phyloP scores from a whole-genome alignment of 2,329 filamentous ascomycete species.

The Diatrype stigma region DNA sequence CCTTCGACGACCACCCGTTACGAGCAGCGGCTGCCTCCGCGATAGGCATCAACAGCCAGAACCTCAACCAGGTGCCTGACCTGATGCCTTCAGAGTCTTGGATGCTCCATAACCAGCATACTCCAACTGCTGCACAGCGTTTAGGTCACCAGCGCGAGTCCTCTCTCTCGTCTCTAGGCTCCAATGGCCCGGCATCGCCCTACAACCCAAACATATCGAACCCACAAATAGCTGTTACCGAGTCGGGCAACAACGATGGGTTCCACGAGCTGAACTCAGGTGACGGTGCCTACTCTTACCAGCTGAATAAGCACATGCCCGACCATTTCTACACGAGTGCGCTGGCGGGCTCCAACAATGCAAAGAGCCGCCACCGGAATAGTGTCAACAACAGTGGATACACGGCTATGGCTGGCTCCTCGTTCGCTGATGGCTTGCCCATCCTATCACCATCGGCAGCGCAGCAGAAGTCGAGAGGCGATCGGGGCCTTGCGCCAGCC shows the following conservation, averaged over 20 bases:
- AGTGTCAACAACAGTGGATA: conserved; percentile 37
- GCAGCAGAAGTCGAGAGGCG: conserved; percentile 37
- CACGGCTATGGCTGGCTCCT: conserved; percentile 32
- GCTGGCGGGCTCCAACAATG: conserved; percentile 23
- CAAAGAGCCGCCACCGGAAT: conserved; percentile 28
- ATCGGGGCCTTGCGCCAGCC: conserved; percentile 40
- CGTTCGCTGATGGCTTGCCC: conserved; percentile 23
- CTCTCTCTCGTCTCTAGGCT: conserved; percentile 57
- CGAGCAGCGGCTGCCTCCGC: neutral
- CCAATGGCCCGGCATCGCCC: conserved; percentile 56
- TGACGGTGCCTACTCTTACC: conserved; percentile 41
- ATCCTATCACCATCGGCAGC: conserved; percentile 29
- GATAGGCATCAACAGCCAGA: conserved; percentile 13
- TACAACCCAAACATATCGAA: conserved; percentile 52
- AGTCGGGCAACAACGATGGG: conserved; percentile 41
- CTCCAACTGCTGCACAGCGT: conserved; percentile 26
- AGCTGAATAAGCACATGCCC: conserved; percentile 42
- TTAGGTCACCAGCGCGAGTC: conserved; percentile 55
- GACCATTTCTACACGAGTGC: conserved; percentile 35
- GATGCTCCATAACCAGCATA: conserved; percentile 24
- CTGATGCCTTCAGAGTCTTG: conserved; percentile 29
- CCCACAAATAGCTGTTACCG: conserved; percentile 53
- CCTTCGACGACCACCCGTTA: conserved; percentile 20
- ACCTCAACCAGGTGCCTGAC: conserved; percentile 23
- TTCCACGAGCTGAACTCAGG: conserved; percentile 38